Conservation (phyloP, 2,329 filamentous ascomycete genomes). For the Sporothrix mexicana region DNA sequence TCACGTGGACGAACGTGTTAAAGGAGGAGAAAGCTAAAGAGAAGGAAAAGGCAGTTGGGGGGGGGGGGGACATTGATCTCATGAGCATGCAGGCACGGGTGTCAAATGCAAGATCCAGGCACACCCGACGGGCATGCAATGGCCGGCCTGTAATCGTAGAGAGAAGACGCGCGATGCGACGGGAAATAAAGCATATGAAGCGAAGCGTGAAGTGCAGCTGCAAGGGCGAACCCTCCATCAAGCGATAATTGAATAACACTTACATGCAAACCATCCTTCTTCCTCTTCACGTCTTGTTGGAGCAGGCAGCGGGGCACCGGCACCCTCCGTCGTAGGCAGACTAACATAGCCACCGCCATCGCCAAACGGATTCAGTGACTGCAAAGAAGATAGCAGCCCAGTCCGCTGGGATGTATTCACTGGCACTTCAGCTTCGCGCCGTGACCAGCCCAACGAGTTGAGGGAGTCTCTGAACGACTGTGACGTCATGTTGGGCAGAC, state of each 20-base stretch:
- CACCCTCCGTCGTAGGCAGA: conserved; percentile 81
- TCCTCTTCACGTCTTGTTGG: conserved; percentile 88
- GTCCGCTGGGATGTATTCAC: conserved; percentile 73
- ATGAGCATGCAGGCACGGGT: conserved; percentile 51
- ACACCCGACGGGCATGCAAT: conserved; percentile 48
- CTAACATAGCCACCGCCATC: conserved; percentile 80
- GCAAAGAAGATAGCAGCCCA: conserved; percentile 79
- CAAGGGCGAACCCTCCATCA: conserved; percentile 28
- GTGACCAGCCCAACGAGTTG: conserved; percentile 93
- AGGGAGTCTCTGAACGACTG: conserved; percentile 91
- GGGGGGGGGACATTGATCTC: conserved; percentile 34
- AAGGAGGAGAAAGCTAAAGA: neutral
- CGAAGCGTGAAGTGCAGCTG: conserved; percentile 32
- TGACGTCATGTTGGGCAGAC: conserved; percentile 70
- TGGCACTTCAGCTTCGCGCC: conserved; percentile 77
- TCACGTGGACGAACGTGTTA: conserved; percentile 12
- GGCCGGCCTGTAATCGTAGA: neutral
- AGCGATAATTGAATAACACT: conserved; percentile 54
- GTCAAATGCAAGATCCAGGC: conserved; percentile 50
- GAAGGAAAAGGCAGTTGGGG: conserved; percentile 16
- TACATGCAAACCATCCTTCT: conserved; percentile 93
- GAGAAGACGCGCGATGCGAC: neutral
- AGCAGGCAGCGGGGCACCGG: conserved; percentile 85
- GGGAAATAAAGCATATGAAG: conserved; percentile 39
- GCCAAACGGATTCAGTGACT: conserved; percentile 86